Evolutionary conservation across 2,329 filamentous ascomycete species (phyloP).

Genomic region (Talaromyces atroroseus): DNA sequence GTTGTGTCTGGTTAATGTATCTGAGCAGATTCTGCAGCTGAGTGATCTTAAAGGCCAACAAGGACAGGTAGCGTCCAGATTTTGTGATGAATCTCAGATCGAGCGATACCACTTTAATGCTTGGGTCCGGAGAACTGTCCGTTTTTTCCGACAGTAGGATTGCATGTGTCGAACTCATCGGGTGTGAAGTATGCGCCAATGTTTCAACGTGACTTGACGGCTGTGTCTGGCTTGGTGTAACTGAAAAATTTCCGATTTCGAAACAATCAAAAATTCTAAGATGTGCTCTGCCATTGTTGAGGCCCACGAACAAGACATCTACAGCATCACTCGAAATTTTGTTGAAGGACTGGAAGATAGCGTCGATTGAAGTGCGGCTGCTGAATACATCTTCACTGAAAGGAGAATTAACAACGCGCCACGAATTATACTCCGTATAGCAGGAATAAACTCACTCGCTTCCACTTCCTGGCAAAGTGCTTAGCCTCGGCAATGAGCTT

Average conservation of each 20-base stretch:
- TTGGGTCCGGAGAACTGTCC: slow-evolving; percentile 23
- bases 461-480: slow-evolving; percentile 60
- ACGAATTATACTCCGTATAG: not conserved
- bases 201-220: slow-evolving; percentile 33
- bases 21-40: slow-evolving; percentile 79
- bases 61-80: slow-evolving; percentile 68
- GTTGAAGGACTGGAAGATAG: slow-evolving; percentile 59
- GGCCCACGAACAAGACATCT: slow-evolving; percentile 71
- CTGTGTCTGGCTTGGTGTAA: slow-evolving; percentile 29
- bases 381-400: slow-evolving; percentile 58
- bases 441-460: slow-evolving; percentile 44
- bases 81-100: slow-evolving; percentile 78
- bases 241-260: slow-evolving; percentile 56
- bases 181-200: slow-evolving; percentile 63
- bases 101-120: slow-evolving; percentile 60
- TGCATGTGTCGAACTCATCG: slow-evolving; percentile 68
- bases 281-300: slow-evolving; percentile 64
- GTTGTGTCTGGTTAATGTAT: slow-evolving; percentile 75
- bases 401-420: slow-evolving; percentile 16
- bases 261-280: slow-evolving; percentile 83
- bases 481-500: slow-evolving; percentile 68
- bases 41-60: slow-evolving; percentile 81
- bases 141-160: slow-evolving; percentile 50
- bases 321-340: slow-evolving; percentile 66
- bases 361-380: slow-evolving; percentile 62